A percentile compares a stretch with the other conserved stretches of the same genome.
Evolutionary conservation across 2,329 filamentous ascomycete genomes (phyloP).

Genomic region (Stagonosporopsis chrysanthemi): DNA sequence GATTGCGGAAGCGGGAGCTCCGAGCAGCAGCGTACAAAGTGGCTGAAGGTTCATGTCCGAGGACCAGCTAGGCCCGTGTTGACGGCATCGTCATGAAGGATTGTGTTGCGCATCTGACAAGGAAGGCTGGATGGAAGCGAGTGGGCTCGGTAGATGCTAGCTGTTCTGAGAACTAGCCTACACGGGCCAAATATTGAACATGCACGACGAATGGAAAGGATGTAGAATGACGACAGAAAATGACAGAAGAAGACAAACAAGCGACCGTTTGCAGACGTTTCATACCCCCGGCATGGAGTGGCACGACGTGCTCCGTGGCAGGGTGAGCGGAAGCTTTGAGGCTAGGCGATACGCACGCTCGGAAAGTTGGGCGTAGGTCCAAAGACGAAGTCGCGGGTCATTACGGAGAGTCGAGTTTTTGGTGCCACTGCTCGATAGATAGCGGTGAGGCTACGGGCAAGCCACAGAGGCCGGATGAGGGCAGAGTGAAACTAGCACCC

Average conservation of each 20-base stretch:
- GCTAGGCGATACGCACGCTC: conserved; percentile 4
- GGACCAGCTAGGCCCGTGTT: not conserved
- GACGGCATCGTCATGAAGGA: conserved; percentile 6
- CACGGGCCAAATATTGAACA: conserved; percentile 10
- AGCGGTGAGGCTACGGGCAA: conserved; percentile 10
- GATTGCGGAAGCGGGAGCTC: not conserved
- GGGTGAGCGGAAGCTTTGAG: conserved; percentile 11
- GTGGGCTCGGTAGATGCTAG: not conserved
- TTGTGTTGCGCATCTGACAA: conserved; percentile 17
- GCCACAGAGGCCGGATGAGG: conserved; percentile 8
- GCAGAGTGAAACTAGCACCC: conserved; percentile 13
- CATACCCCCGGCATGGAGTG: conserved; percentile 3
- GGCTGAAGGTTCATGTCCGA: conserved; percentile 5
- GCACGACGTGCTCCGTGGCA: conserved; percentile 15
- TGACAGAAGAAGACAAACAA: conserved; percentile 12
- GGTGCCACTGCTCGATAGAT: conserved; percentile 13
- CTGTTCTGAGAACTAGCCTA: conserved; percentile 4
- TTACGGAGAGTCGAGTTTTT: conserved; percentile 1
- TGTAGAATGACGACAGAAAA: conserved; percentile 10
- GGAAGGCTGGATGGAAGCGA: conserved; percentile 2
- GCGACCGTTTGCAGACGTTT: conserved; percentile 22
- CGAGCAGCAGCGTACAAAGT: conserved; percentile 7
- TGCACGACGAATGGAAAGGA: conserved; percentile 17
- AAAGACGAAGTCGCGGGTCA: conserved; percentile 7
- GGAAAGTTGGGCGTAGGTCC: not conserved